Evolutionary conservation across 1,284 basidiomycete genomes (phyloP), one percentile per base, ranked within the genome.

Genomic region (Ustilago cynodontis): DNA sequence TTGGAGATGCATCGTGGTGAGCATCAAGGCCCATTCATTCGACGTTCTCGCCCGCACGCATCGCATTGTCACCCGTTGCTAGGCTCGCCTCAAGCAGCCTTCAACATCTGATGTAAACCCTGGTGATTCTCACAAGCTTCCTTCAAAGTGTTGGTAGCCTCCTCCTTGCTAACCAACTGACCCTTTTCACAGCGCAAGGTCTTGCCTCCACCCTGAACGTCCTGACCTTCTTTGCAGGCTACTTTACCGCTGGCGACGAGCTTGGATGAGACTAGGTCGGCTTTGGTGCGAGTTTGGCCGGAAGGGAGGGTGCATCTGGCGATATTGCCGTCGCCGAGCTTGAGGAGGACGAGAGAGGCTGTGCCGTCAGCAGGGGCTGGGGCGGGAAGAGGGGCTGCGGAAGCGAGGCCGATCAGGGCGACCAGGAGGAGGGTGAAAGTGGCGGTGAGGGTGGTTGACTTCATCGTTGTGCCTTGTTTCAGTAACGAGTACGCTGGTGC

Each of bases 241-340:
- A 64, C 24, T 8, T 58, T 60, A 41, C 53, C 57, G 31, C 45
- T 57, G 13, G 70, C 70, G 28, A 67, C 50, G 43, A 72, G 61
- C 14, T 31, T 29, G 49, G 60, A 64, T 20, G 60, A 43, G 33
- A 67, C 61, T 22, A 60, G 13, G 14, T 72, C 65, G 49, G 61
- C 70, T 3, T 28, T 35, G 9, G 22, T 28, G 22, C 45, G n/a
- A 49, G 63, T 20, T 7, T 31, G 18, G 9, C 20, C 33, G 11
- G 58, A 18, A 10, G 33, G 31, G 24, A 71, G 39, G 2, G 20
- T 35, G 60, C 70, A 71, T 22, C 20, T 37, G 3, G 57, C 45
- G 3, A 11, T 18, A 20, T 8, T 29, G 45, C 54, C 51, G 33
- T 62, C 22, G 52, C 3, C 18, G 59, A 66, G 59, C 37, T 41